phyloP scores from a whole-genome alignment of 2,329 filamentous ascomycete genomes.

The Penicillium frequentans region DNA sequence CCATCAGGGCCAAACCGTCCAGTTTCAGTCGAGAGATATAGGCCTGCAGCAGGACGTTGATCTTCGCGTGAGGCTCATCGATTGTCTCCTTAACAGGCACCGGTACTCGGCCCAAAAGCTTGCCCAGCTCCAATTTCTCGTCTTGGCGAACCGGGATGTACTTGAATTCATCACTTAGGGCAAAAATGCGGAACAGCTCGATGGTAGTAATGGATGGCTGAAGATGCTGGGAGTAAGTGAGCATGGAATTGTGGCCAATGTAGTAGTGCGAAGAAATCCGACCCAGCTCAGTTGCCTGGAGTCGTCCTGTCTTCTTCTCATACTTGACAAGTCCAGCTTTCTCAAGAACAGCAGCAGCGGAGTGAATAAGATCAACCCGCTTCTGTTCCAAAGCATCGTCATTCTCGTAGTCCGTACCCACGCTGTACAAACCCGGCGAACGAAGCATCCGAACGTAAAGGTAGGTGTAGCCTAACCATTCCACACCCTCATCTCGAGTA shows the following conservation, averaged over 20 bases:
- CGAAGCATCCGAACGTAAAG: slow-evolving; percentile 97
- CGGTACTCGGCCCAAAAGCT: slow-evolving; percentile 83
- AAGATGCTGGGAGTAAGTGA: slow-evolving; percentile 93
- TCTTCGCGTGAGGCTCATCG: slow-evolving; percentile 95
- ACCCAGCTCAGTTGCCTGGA: slow-evolving; percentile 91
- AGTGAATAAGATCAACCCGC: slow-evolving; percentile 95
- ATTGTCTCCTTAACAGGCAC: slow-evolving; percentile 97
- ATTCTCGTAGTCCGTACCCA: slow-evolving; percentile 92
- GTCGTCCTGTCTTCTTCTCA: slow-evolving; percentile 84
- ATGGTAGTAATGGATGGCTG: slow-evolving; percentile 91
- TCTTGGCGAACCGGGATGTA: slow-evolving; percentile 97
- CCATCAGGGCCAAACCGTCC: slow-evolving; percentile 93
- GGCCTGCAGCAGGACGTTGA: slow-evolving; percentile 94
- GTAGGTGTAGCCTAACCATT: slow-evolving; percentile 98
- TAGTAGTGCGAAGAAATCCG: slow-evolving; percentile 98
- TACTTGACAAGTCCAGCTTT: slow-evolving; percentile 91
- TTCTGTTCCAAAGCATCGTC: slow-evolving; percentile 92
- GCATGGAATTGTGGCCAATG: slow-evolving; percentile 94
- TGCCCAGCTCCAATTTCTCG: slow-evolving; percentile 93
- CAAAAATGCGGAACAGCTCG: slow-evolving; percentile 94
- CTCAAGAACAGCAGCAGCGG: slow-evolving; percentile 82
- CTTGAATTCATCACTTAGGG: slow-evolving; percentile 96
- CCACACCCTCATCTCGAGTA: slow-evolving; percentile 91
- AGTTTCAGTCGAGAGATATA: slow-evolving; percentile 94
- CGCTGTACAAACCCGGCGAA: slow-evolving; percentile 90